A percentile compares a stretch with the other conserved stretches of the same genome.
These are phyloP conservation scores for Quercus lobata DNA, from an alignment of 331 rosid species.

Conservation along the genomic window DNA sequence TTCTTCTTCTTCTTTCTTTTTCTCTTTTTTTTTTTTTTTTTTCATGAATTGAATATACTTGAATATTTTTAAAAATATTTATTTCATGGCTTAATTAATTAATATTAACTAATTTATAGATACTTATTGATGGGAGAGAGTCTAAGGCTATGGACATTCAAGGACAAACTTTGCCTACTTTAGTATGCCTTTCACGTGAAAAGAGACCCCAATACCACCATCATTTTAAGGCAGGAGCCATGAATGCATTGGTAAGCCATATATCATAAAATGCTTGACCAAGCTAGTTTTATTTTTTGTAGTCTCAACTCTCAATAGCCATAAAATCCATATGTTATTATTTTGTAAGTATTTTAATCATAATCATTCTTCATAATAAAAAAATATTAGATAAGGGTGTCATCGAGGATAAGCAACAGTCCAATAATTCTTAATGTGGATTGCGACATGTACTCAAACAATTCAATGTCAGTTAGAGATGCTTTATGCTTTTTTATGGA, in stretches of 20 bases:
- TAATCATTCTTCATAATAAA: not conserved
- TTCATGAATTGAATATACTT: not conserved
- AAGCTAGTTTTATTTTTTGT: not conserved
- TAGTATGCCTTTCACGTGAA: constrained; percentile 75
- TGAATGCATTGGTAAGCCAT: constrained; percentile 73
- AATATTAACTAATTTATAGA: constrained; percentile 22
- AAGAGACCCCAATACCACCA: constrained; percentile 68
- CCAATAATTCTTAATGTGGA: constrained; percentile 62
- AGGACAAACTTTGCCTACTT: constrained; percentile 56
- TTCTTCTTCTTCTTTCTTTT: no score
- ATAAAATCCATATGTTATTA: not conserved
- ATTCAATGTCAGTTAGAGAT: constrained; percentile 54
- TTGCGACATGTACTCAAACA: constrained; percentile 85
- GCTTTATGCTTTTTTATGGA: constrained; percentile 79
- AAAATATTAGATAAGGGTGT: constrained; percentile 51
- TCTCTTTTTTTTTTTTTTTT: no score
- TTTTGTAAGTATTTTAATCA: not conserved
- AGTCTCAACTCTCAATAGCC: not conserved
- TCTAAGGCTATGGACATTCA: constrained; percentile 43
- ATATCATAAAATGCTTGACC: not conserved
- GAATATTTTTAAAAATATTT: not conserved
- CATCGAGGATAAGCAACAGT: constrained; percentile 73
- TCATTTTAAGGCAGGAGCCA: constrained; percentile 83
- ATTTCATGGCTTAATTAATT: not conserved
- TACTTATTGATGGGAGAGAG: constrained; percentile 54